Conservation (phyloP, 2,329 filamentous ascomycete species). For the Colletotrichum melonis region DNA sequence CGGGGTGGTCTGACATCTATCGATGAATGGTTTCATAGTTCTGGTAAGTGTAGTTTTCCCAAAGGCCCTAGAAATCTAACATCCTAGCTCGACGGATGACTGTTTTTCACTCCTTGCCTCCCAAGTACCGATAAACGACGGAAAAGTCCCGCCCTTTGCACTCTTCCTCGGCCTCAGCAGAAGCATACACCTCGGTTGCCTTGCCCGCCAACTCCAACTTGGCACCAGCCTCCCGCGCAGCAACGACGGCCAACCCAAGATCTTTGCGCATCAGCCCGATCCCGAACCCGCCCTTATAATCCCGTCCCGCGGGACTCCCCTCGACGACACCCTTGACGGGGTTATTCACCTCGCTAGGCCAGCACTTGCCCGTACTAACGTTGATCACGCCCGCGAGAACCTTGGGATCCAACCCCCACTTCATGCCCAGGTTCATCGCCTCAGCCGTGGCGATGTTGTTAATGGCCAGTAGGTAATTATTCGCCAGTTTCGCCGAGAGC, state of each 20-base stretch:
- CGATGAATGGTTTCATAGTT: not conserved
- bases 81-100: not conserved
- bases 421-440: conserved; percentile 74
- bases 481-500: conserved; percentile 91
- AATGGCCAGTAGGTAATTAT: conserved; percentile 95
- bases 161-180: conserved; percentile 68
- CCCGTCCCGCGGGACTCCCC: conserved; percentile 78
- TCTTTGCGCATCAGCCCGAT: conserved; percentile 86
- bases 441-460: conserved; percentile 84
- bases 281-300: conserved; percentile 83
- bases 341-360: conserved; percentile 96
- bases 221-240: conserved; percentile 75
- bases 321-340: conserved; percentile 88
- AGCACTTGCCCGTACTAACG: conserved; percentile 92
- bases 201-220: conserved; percentile 72
- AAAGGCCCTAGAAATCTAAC: not conserved
- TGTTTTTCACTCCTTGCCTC: conserved; percentile 56
- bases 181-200: conserved; percentile 75
- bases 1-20: conserved; percentile 11
- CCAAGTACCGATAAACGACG: conserved; percentile 80
- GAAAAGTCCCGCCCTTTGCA: conserved; percentile 83
- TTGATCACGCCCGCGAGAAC: conserved; percentile 90
- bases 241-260: conserved; percentile 77
- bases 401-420: conserved; percentile 68
- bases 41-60: not conserved